Evolutionary conservation across 257 asterid species (phyloP), one percentile per base, ranked within the genome.

Genomic region (Anisodus tanguticus): DNA sequence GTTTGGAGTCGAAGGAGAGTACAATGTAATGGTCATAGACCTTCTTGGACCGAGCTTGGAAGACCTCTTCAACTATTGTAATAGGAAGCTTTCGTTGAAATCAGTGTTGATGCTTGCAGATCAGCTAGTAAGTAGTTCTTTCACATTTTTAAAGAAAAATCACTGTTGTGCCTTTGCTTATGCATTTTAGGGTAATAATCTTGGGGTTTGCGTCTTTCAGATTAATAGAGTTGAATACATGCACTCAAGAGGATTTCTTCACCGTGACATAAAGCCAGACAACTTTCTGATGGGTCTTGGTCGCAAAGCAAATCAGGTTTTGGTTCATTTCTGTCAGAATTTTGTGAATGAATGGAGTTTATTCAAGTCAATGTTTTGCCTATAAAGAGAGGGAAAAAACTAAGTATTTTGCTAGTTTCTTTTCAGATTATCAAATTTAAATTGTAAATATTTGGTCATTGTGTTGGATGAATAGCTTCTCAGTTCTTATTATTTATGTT

Each of bases 191-290:
- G 43, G 26, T 66, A 45, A 64, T 82, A 63, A 9, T 85, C 68
- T 47, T 83, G 69, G 35, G 8, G 5, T 81, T 26, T 79, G 2
- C 62, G 80, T 67, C 89, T 63, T 81, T 13, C 86, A 95, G 98
- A 93, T 95, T 83, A 95, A 94, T 87, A 94, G 99, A 90, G 98
- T 94, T 86, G 98, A 95, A 83, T 94, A 95, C 90, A 91, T 93
- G 95, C 99, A 95, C 82, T 92, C 99, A 16, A 92, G 99, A 90
- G 97, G 98, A 88, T 94, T 95, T 90, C 99, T 95, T 89, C 99
- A 95, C 86, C 98, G 99, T 69, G 98, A 94, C 88, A 93, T 95
- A 88, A 95, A 95, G 93, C 99, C 99, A 51, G 98, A 94, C 88
- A 94, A 93, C 82, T 95, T 94, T 86, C 88, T 94, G 85, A 95